Percentiles rank a stretch among this genome's conserved stretches.
Evolutionary conservation across 306 rosid genomes (phyloP).

Genomic region (Delonix regia): DNA sequence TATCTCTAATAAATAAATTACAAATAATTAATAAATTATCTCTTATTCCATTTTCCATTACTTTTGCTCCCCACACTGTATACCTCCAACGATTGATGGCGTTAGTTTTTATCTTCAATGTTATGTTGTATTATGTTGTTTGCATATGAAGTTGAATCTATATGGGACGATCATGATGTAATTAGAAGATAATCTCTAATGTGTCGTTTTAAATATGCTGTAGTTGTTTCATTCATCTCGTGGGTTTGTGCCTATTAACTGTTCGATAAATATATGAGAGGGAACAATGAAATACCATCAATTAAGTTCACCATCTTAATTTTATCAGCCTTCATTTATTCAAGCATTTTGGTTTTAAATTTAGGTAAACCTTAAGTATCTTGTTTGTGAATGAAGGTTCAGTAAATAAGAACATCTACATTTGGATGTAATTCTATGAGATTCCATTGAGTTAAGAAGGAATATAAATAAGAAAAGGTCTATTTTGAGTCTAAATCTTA

Average conservation of each 20-base stretch:
- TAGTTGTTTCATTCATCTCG: background rate
- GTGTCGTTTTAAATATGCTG: background rate
- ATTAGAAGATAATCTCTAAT: background rate
- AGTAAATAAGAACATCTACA: too few species aligned
- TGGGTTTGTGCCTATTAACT: background rate
- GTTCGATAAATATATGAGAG: background rate
- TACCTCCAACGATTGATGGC: background rate
- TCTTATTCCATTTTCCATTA: too few species aligned
- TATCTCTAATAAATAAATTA: too few species aligned
- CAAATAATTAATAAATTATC: too few species aligned
- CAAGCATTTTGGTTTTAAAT: too few species aligned
- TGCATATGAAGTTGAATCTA: background rate
- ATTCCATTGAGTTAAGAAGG: too few species aligned
- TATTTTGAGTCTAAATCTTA: too few species aligned
- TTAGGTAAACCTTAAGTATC: too few species aligned
- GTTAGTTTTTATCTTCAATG: background rate
- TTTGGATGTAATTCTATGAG: too few species aligned
- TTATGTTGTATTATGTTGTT: background rate
- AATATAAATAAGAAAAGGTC: too few species aligned
- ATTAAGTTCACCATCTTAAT: background rate
- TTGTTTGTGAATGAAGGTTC: too few species aligned
- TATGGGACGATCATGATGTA: background rate
- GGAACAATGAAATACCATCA: background rate
- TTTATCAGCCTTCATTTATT: too few species aligned
- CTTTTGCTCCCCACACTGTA: background rate